Evolutionary conservation across 2,329 filamentous ascomycete genomes (phyloP).

Genomic region (Xylaria arbuscula): DNA sequence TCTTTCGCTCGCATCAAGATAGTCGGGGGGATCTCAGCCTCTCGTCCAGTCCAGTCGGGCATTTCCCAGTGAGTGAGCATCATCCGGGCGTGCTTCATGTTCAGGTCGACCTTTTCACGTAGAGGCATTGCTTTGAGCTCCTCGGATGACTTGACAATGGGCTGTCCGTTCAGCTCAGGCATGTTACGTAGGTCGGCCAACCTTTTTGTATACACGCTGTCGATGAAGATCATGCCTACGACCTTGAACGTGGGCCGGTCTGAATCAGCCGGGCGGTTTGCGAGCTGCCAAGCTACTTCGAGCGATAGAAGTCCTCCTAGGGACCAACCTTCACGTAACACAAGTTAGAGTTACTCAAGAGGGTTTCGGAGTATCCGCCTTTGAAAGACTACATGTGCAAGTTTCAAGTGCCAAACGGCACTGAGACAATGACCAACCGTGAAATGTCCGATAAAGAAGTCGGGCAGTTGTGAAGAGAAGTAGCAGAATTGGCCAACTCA

Average conservation of each 20-base stretch:
- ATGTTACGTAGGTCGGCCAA: constrained; percentile 36
- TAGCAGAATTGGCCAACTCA: constrained; percentile 24
- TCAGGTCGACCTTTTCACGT: constrained; percentile 49
- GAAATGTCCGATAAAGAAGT: neutral
- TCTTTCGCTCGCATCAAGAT: constrained; percentile 60
- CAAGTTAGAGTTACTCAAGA: neutral
- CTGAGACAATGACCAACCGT: neutral
- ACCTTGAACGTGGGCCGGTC: constrained; percentile 52
- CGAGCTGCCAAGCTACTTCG: constrained; percentile 60
- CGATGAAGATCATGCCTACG: constrained; percentile 64
- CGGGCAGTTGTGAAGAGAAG: neutral
- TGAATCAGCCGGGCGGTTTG: constrained; percentile 46
- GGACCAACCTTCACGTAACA: constrained; percentile 58
- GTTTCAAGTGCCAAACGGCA: too few species aligned
- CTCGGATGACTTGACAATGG: constrained; percentile 43
- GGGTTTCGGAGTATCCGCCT: neutral
- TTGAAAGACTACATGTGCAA: neutral
- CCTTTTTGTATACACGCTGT: constrained; percentile 57
- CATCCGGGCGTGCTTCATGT: constrained; percentile 50
- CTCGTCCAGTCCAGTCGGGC: constrained; percentile 41
- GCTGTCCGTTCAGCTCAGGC: constrained; percentile 43
- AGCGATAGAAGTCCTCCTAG: constrained; percentile 64
- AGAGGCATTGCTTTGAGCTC: constrained; percentile 47
- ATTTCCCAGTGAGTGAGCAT: constrained; percentile 47
- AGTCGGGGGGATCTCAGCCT: constrained; percentile 52